Evolutionary conservation across 1,284 basidiomycete species (phyloP).

Genomic region (Ganoderma lucidum): DNA sequence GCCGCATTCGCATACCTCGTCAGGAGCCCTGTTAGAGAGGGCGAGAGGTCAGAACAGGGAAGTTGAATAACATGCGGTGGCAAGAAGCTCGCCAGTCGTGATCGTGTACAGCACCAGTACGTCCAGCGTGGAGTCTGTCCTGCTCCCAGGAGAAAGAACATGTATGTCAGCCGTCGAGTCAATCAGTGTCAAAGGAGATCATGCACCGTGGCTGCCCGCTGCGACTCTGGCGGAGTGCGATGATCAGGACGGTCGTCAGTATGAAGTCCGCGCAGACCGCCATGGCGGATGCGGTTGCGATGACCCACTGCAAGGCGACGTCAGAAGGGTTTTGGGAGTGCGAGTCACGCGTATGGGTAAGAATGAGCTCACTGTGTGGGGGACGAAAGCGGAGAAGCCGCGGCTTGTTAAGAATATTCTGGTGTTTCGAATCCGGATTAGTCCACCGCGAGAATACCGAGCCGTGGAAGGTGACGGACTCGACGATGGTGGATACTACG

Average conservation of each 20-base stretch:
- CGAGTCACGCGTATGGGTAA: neutral
- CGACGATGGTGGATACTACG: neutral
- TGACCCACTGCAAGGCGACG: neutral
- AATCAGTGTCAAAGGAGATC: neutral
- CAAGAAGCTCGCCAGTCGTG: neutral
- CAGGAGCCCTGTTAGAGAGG: neutral
- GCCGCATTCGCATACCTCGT: neutral
- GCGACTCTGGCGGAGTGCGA: neutral
- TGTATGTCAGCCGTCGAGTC: neutral
- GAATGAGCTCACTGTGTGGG: neutral
- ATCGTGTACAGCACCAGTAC: neutral
- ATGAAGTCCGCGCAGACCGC: neutral
- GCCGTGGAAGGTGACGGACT: neutral
- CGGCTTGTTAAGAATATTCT: neutral
- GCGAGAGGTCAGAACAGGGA: neutral
- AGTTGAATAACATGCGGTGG: neutral
- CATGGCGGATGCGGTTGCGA: constrained; percentile 2
- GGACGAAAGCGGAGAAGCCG: neutral
- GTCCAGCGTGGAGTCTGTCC: neutral
- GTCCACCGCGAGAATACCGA: neutral
- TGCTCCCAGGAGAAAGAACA: neutral
- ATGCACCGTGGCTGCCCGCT: neutral
- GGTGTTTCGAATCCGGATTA: neutral
- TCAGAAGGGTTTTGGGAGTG: neutral
- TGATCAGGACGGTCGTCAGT: constrained; percentile 4